A percentile compares a stretch with the other conserved stretches of the same genome.
Evolutionary conservation across 495 filamentous ascomycete species (phyloP).

Genomic region (Aspergillus campestris): DNA sequence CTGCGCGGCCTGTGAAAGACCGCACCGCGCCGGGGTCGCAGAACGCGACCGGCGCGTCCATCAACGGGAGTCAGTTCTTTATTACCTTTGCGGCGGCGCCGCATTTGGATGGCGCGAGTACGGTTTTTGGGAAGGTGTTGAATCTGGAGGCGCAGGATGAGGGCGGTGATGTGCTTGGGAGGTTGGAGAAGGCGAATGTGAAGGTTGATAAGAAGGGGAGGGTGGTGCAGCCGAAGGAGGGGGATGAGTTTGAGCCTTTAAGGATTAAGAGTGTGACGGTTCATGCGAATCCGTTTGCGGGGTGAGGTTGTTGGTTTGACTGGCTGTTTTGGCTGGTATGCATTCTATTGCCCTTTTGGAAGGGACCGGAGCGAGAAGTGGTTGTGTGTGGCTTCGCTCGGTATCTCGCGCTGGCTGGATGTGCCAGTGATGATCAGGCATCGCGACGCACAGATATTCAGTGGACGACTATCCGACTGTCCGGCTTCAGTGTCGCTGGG

Average conservation of each 20-base stretch:
- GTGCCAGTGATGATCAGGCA: no score
- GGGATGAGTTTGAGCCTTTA: constrained; percentile 42
- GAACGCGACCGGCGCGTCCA: constrained; percentile 48
- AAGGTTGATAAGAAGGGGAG: constrained; percentile 88
- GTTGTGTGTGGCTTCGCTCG: no score
- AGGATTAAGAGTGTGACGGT: constrained; percentile 71
- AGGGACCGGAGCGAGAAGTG: no score
- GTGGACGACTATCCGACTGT: no score
- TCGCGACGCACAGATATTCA: no score
- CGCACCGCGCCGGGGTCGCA: constrained; percentile 35
- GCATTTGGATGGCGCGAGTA: constrained; percentile 91
- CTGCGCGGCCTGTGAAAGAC: constrained; percentile 67
- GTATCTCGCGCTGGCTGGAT: no score
- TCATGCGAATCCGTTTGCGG: constrained; percentile 89
- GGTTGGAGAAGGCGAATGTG: constrained; percentile 65
- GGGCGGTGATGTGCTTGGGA: constrained; percentile 41
- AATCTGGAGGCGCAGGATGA: constrained; percentile 37
- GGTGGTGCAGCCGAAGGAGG: constrained; percentile 50
- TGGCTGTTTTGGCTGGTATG: no score
- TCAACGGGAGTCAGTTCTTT: constrained; percentile 96
- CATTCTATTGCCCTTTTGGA: no score
- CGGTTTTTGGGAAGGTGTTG: constrained; percentile 81
- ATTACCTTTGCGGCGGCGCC: constrained; percentile 75
- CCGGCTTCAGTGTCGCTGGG: no score
- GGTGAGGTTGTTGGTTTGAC: constrained; percentile 33